Evolutionary conservation across 345 rosid species (phyloP).

Genomic region (Citrus unshiu): DNA sequence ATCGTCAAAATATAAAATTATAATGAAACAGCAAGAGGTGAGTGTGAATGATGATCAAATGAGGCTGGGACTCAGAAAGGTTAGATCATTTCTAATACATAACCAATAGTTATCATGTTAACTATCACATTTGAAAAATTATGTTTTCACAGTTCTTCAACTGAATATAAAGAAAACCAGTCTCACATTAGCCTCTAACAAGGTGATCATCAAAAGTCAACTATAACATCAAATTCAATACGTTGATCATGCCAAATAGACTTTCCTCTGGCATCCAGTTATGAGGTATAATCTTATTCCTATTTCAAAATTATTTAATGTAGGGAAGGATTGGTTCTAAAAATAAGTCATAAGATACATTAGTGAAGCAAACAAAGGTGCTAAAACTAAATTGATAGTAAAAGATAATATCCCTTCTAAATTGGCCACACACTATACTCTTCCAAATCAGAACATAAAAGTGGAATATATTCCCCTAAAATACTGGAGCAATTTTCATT

Average conservation of each 20-base stretch:
- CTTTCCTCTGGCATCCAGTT: not conserved
- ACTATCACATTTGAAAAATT: not conserved
- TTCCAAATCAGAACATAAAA: not conserved
- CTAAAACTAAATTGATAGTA: not conserved
- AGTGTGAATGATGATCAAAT: not conserved
- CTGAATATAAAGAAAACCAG: not conserved
- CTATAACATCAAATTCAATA: not conserved
- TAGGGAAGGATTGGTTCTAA: not conserved
- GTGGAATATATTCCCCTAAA: not conserved
- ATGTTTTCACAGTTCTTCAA: not conserved
- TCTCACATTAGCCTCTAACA: not conserved
- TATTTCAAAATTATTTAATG: not conserved
- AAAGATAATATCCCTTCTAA: not conserved
- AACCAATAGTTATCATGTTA: not conserved
- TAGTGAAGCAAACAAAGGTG: not conserved
- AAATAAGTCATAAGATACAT: not conserved
- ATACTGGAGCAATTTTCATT: not conserved
- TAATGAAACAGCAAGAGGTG: not conserved
- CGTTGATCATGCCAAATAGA: not conserved
- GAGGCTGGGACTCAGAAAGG: not conserved
- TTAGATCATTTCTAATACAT: not conserved
- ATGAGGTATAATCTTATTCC: not conserved
- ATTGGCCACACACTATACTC: not conserved
- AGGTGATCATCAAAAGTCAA: not conserved
- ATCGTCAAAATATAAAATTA: slow-evolving; percentile 1